A percentile compares a stretch with the other conserved stretches of the same genome.
Conservation (phyloP, 1,284 basidiomycete genomes). For the Lignosus rhinocerotis region DNA sequence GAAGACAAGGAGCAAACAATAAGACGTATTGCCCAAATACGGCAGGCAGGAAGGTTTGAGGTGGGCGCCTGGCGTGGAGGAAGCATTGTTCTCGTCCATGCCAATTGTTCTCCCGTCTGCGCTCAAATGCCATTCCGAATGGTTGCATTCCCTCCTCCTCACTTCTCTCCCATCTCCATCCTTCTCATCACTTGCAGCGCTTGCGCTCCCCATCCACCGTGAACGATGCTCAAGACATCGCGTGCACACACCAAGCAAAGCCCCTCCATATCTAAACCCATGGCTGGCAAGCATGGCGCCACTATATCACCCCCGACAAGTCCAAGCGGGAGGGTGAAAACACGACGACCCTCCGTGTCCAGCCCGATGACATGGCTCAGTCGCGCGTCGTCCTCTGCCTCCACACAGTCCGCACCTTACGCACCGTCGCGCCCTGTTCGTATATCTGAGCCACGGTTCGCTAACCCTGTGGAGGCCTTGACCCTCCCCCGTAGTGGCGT, state of each 20-base stretch:
- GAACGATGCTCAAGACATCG: constrained; percentile 15
- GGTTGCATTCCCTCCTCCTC: constrained; percentile 8
- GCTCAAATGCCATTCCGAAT: constrained; percentile 21
- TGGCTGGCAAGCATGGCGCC: constrained; percentile 14
- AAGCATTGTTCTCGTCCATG: constrained; percentile 22
- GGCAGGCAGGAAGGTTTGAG: constrained; percentile 20
- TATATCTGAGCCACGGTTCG: constrained; percentile 63
- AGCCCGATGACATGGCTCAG: constrained; percentile 37
- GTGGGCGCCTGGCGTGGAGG: constrained; percentile 8
- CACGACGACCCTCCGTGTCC: constrained; percentile 35
- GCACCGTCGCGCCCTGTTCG: constrained; percentile 47
- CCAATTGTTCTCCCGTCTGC: constrained; percentile 22
- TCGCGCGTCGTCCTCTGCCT: constrained; percentile 33
- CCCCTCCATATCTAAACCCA: constrained; percentile 23
- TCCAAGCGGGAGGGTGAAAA: constrained; percentile 21
- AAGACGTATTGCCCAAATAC: constrained; percentile 22
- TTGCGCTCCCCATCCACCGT: constrained; percentile 7
- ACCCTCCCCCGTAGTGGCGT: constrained; percentile 44
- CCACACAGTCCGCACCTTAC: constrained; percentile 25
- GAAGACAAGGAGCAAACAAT: constrained; percentile 8
- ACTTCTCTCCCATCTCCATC: constrained; percentile 7
- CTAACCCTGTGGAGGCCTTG: constrained; percentile 48
- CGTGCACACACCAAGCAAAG: constrained; percentile 18
- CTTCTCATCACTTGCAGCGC: constrained; percentile 1
- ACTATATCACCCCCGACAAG: constrained; percentile 27